phyloP scores from a whole-genome alignment of 371 early-diverging fungal genomes.

The Umbelopsis sp. region DNA sequence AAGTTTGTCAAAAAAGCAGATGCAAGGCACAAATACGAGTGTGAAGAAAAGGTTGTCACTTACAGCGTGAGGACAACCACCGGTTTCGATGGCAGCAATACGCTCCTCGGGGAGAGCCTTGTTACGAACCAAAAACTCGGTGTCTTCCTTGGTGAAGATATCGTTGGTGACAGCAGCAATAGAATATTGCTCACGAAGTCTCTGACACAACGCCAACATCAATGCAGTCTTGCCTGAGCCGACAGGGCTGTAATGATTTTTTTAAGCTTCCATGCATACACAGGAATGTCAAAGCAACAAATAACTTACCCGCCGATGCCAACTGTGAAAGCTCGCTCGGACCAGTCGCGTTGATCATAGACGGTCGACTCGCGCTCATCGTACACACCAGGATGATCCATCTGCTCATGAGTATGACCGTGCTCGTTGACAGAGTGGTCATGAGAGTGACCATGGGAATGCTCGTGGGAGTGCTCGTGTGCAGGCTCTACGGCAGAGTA shows the following conservation, averaged over 20 bases:
- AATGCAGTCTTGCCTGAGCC: constrained; percentile 96
- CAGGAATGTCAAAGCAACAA: background rate
- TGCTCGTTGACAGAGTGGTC: constrained; percentile 57
- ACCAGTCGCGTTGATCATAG: constrained; percentile 81
- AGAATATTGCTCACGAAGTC: constrained; percentile 76
- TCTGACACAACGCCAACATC: constrained; percentile 87
- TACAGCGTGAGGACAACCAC: constrained; percentile 95
- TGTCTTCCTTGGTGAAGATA: constrained; percentile 89
- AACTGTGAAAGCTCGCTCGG: constrained; percentile 91
- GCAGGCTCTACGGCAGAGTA: constrained; percentile 27
- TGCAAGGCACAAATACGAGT: too few species aligned
- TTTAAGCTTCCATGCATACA: too few species aligned
- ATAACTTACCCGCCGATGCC: constrained; percentile 88
- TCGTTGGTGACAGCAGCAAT: constrained; percentile 89
- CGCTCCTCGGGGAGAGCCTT: constrained; percentile 86
- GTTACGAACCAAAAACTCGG: constrained; percentile 89
- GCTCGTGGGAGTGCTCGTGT: constrained; percentile 45
- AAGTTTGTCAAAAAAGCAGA: too few species aligned
- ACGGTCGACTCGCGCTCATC: constrained; percentile 75
- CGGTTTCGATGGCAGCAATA: constrained; percentile 91
- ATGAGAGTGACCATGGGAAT: constrained; percentile 53
- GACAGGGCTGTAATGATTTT: constrained; percentile 67
- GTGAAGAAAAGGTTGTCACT: constrained; percentile 20
- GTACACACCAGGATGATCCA: constrained; percentile 88
- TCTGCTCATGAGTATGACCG: constrained; percentile 89